A percentile compares a stretch with the other conserved stretches of the same genome.
Conservation (phyloP, 345 rosid genomes). For the Mallotus nudiflorus region DNA sequence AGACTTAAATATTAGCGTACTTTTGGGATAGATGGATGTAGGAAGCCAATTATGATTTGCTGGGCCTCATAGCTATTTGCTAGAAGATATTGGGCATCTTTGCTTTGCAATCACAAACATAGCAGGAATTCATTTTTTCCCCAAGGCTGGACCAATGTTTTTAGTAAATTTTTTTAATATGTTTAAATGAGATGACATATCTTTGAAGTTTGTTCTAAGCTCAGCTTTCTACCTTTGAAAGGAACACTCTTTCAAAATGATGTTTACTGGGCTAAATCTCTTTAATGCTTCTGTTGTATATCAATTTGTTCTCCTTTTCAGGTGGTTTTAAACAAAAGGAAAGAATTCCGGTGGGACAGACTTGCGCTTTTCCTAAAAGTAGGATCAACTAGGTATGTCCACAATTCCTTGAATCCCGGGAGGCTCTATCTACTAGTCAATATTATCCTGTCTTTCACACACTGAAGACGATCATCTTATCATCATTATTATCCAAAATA, state of each 20-base stretch:
- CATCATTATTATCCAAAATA: not conserved
- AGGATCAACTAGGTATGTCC: slow-evolving; percentile 57
- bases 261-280: too few species aligned
- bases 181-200: not conserved
- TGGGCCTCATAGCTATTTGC: not conserved
- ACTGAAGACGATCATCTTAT: not conserved
- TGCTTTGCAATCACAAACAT: not conserved
- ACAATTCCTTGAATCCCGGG: not conserved
- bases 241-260: too few species aligned
- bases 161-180: not conserved
- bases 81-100: not conserved
- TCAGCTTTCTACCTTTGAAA: too few species aligned
- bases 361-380: slow-evolving; percentile 70
- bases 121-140: not conserved
- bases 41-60: slow-evolving; percentile 8
- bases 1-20: not conserved
- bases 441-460: not conserved
- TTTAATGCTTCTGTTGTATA: too few species aligned
- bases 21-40: slow-evolving; percentile 4
- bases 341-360: slow-evolving; percentile 89
- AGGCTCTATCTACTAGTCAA: not conserved
- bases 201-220: not conserved
- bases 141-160: not conserved
- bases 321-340: slow-evolving; percentile 75
- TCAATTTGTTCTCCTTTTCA: slow-evolving; percentile 28